Base-by-base conservation (phyloP, 2,329 filamentous ascomycete species). In the Curvularia verruculosa region DNA sequence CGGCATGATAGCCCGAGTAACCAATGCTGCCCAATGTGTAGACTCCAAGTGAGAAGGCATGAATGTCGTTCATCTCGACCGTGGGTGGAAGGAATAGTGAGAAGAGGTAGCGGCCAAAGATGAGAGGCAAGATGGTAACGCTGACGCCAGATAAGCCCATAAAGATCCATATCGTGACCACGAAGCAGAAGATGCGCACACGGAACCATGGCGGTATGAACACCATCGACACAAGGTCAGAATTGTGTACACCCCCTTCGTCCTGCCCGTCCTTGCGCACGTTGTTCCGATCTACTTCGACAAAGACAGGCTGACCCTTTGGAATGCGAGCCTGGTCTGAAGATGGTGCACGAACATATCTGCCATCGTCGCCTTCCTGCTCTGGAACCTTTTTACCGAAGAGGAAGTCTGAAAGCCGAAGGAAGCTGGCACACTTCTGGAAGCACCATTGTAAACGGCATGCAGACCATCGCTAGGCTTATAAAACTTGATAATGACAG, bases 361-460 rank as follows among this genome's bases (percentile, higher is more conserved):
- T 86, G 5, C 95, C 95, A 65, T 94, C 87, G 2, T 81, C 82
- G 7, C 92, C 91, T 77, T 97, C 92, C 74, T 99, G 94, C 59
- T 96, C 91, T 21, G 86, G 80, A 26, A 84, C 83, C 56, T 91
- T 86, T 66, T 96, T 90, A 13, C 91, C 92, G 71, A 99, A 98
- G 40, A 99, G 85, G 75, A 99, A 99, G 79, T 93, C 91, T 1
- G 92, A 96, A 34, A 99, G 81, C 21, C 94, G 86, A 50, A 99
- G 81, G 39, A 83, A 80, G 49, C 91, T 84, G 12, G 93, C 95
- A 72, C 93, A 96, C 67, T 85, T 87, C 65, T 89, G 88, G 79
- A 99, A 96, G 92, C 95, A 99, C 94, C 94, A 98, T 7, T 88
- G 74, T 96, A 99, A 82, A 97, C 89, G 52, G 84, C 81, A 66